Percentiles rank a stretch among this genome's conserved stretches.
phyloP scores from a whole-genome alignment of 2,329 filamentous ascomycete genomes.

The Pseudogymnoascus sp. region DNA sequence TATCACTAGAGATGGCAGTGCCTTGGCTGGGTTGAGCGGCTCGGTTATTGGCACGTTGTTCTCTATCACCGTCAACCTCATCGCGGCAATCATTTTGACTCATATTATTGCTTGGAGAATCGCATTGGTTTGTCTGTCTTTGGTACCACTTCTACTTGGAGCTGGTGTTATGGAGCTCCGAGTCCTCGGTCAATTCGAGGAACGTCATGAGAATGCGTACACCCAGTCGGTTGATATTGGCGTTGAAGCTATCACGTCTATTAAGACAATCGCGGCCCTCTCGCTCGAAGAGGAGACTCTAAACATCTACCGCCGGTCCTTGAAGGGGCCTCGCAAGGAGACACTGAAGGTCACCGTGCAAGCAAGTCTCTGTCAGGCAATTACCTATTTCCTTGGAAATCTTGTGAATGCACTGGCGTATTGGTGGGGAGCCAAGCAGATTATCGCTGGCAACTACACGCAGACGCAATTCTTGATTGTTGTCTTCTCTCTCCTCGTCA shows the following conservation, averaged over 20 bases:
- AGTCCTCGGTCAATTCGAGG: conserved; percentile 54
- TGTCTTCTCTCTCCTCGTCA: conserved; percentile 62
- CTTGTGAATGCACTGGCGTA: conserved; percentile 69
- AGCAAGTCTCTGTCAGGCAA: conserved; percentile 53
- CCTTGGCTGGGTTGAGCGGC: conserved; percentile 61
- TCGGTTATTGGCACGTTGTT: conserved; percentile 63
- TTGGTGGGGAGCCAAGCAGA: conserved; percentile 71
- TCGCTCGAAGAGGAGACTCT: conserved; percentile 49
- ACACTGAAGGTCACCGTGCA: conserved; percentile 41
- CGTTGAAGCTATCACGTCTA: conserved; percentile 59
- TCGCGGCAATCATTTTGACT: conserved; percentile 60
- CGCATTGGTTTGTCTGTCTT: conserved; percentile 61
- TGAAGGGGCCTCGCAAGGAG: conserved; percentile 46
- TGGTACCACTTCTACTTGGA: conserved; percentile 61
- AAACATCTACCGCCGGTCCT: conserved; percentile 46
- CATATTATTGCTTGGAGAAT: conserved; percentile 71
- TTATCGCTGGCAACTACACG: conserved; percentile 55
- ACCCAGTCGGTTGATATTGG: conserved; percentile 56
- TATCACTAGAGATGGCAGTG: conserved; percentile 63
- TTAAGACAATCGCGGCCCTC: conserved; percentile 53
- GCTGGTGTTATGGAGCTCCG: conserved; percentile 63
- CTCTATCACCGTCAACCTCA: conserved; percentile 60
- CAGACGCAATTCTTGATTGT: conserved; percentile 68
- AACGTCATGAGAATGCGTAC: conserved; percentile 58
- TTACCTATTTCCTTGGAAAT: conserved; percentile 54